phyloP scores from a whole-genome alignment of 2,329 filamentous ascomycete genomes.

The Fusarium avenaceum region DNA sequence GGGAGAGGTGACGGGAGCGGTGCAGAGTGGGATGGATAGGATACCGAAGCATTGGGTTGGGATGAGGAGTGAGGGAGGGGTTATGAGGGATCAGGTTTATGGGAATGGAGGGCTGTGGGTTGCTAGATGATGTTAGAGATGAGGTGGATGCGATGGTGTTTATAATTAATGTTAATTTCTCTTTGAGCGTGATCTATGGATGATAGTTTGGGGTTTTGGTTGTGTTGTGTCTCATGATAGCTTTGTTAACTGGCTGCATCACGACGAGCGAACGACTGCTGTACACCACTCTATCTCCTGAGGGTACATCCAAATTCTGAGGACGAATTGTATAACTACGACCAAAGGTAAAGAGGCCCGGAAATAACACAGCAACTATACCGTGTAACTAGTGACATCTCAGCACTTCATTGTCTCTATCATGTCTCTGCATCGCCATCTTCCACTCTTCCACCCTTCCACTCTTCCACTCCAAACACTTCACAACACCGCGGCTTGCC shows the following conservation, averaged over 20 bases:
- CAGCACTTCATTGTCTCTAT: neutral
- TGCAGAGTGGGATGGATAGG: conserved; percentile 68
- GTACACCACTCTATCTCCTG: neutral
- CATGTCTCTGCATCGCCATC: neutral
- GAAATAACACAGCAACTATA: neutral
- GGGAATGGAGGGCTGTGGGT: conserved; percentile 66
- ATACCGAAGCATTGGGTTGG: conserved; percentile 72
- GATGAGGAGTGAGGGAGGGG: conserved; percentile 64
- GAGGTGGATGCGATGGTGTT: neutral
- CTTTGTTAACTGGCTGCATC: neutral
- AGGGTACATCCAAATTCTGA: too few species aligned
- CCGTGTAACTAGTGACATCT: neutral
- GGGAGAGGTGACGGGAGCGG: conserved; percentile 61
- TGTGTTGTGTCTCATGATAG: neutral
- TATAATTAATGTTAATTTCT: conserved; percentile 8
- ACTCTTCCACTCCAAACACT: neutral
- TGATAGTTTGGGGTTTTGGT: neutral
- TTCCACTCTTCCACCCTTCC: neutral
- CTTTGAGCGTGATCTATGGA: neutral
- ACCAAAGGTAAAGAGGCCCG: neutral
- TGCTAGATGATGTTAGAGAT: conserved; percentile 31
- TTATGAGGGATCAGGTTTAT: conserved; percentile 63
- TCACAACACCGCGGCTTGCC: neutral
- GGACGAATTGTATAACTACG: neutral
- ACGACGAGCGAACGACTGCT: too few species aligned